Base-by-base conservation (phyloP, 345 rosid genomes). In the Rhizophora apiculata region DNA sequence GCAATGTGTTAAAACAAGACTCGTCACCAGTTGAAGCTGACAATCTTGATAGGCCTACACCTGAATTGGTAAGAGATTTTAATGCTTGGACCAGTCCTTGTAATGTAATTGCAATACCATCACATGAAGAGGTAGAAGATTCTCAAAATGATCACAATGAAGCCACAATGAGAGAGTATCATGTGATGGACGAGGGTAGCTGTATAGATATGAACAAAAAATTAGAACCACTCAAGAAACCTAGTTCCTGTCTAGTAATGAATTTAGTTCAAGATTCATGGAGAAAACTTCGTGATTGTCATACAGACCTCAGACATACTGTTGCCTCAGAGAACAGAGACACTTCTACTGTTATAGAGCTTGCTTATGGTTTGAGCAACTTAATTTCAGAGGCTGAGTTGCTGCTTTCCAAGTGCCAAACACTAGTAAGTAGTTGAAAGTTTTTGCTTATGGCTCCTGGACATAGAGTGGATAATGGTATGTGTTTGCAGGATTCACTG, bases 131-230 rank as follows among this genome's bases (percentile, higher is more conserved):
- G 21, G 74, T 77, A 63, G 92, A 83, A 72, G 85, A 85, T 78
- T 72, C 74, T 73, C 82, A 69, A 63, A 80, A 76, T 68, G 81
- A 80, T 62, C 68, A 60, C 60, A 71, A 20, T 34, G 87, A 74
- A 71, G 70, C 67, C 69, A 61, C 74, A 27, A 62, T 73, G 49
- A 77, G 82, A 77, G 84, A 77, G 59, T 81, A 73, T 77, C 88
- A 83, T 57, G 70, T 85, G 71, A 84, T 86, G 88, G 99, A 92
- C 76, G 90, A 95, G 79, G 89, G 98, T 73, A 92, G 98, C 77
- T 85, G 94, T 56, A 74, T 95, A 76, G 89, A 81, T 80, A 84
- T 89, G 67, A 82, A 77, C 65, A 77, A 65, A 78, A 82, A 65
- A 67, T 55, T 72, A 74, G 70, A 76, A 67, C 59, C 69, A 16